phyloP scores from a whole-genome alignment of 345 rosid genomes.

The Pistacia integerrima region DNA sequence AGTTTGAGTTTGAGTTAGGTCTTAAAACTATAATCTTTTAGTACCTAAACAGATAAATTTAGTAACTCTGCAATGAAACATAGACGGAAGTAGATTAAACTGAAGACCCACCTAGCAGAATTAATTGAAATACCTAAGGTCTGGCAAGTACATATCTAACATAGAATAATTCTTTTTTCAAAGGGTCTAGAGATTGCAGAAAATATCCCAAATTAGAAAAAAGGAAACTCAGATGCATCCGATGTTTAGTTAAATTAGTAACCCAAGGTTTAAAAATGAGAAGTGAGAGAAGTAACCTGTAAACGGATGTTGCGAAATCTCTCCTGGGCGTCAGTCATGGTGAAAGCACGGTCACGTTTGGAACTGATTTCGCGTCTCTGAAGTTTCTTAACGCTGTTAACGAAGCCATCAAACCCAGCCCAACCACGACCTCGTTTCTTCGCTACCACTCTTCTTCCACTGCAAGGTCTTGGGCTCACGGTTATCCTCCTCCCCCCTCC shows the following conservation, averaged over 20 bases:
- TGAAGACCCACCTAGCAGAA: neutral
- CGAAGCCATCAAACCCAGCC: conserved; percentile 49
- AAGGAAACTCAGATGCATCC: neutral
- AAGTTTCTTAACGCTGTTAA: conserved; percentile 81
- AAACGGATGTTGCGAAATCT: conserved; percentile 86
- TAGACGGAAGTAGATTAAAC: neutral
- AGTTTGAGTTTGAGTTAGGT: neutral
- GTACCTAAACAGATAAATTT: neutral
- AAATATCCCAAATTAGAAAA: neutral
- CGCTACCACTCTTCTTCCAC: conserved; percentile 58
- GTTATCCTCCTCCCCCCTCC: conserved; percentile 49
- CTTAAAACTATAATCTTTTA: neutral
- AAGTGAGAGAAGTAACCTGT: conserved; percentile 38
- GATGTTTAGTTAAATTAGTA: neutral
- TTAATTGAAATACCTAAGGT: too few relatives aligned
- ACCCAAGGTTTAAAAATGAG: neutral
- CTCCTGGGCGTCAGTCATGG: conserved; percentile 79
- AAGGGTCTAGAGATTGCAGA: neutral
- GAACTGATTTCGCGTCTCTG: conserved; percentile 83
- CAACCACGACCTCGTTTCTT: conserved; percentile 52
- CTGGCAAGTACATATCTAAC: too few relatives aligned
- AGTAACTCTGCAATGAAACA: neutral
- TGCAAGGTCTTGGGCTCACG: conserved; percentile 62
- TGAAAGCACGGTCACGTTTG: conserved; percentile 72
- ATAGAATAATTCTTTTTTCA: too few relatives aligned